Base-by-base conservation (phyloP, 176 grass and related monocot genomes). In the Phyllostachys edulis region DNA sequence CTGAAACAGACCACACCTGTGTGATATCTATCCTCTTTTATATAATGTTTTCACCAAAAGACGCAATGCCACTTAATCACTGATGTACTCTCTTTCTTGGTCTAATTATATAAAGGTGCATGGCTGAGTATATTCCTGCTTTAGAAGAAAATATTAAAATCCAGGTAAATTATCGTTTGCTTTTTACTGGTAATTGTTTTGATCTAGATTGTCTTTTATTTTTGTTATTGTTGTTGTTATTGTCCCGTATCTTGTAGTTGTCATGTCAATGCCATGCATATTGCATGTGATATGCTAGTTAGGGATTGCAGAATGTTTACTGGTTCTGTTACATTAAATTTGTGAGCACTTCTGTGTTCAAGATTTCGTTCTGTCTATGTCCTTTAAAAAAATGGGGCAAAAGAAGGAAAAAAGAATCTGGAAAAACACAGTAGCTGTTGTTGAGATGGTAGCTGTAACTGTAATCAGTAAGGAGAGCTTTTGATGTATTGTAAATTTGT, bases 121-220 rank as follows among this genome's bases (percentile, higher is more conserved):
- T 97, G 90, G 90, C 89, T 5, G 90, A 90, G 67, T 97, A 97
- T 87, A 85, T 97, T 86, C 89, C 86, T 32, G 40, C 76, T 59
- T 81, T 97, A 77, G 92, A 97, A 93, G 95, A 89, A 41, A 79
- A 80, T 77, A 86, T 97, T 39, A 97, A 94, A 20, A 20, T 63
- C 6, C 92, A 84, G 92, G 95, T 94, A 80, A 74, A 73, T 63
- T 60, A 62, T 67, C 50, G 50, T 76, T 34, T 86, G 44, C 23
- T 16, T 66, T 52, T 76, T 87, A 67, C 38, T 59, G 32, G 47
- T 75, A 60, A 11, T 24, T 76, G 38, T 38, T 69, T 64, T 75
- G 51, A 67, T 68, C 24, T 71, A 49, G 52, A 67, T 47, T 49
- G 2, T 47, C 17, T 86, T 56, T 59, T 74, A 40, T 54, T 75